A percentile compares a stretch with the other conserved stretches of the same genome.
phyloP scores from a whole-genome alignment of 2,329 filamentous ascomycete genomes.

The Metarhizium anisopliae region DNA sequence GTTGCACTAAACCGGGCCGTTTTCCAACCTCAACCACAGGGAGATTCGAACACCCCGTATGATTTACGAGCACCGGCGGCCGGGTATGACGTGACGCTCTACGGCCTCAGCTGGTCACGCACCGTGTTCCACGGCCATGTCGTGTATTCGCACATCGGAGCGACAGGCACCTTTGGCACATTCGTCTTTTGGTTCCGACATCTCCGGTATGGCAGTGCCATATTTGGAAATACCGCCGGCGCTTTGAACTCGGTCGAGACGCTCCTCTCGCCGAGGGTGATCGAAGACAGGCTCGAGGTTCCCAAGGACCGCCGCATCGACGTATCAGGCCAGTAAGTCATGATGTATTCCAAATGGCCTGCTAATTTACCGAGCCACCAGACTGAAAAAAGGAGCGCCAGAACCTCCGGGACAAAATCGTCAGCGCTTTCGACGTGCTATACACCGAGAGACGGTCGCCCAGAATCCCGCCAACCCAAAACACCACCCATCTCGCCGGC shows the following conservation, averaged over 20 bases:
- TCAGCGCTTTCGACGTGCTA: constrained; percentile 20
- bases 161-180: constrained; percentile 15
- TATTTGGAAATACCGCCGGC: constrained; percentile 30
- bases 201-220: constrained; percentile 18
- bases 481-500: constrained; percentile 24
- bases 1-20: too few species aligned
- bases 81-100: too few species aligned
- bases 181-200: constrained; percentile 24
- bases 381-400: neutral
- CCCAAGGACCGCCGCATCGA: constrained; percentile 11
- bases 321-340: constrained; percentile 19
- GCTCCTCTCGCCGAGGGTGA: constrained; percentile 15
- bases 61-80: too few species aligned
- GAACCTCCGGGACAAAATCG: constrained; percentile 11
- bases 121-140: too few species aligned
- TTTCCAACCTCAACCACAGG: too few species aligned
- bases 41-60: too few species aligned
- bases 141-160: constrained; percentile 21
- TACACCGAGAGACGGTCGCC: constrained; percentile 28
- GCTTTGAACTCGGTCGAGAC: constrained; percentile 25
- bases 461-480: constrained; percentile 25
- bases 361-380: neutral
- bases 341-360: too few species aligned
- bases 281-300: constrained; percentile 20
- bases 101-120: too few species aligned